Percentiles rank a stretch among this genome's conserved stretches.
These are phyloP conservation scores for Cladorrhinum sp. DNA, from an alignment of 2,329 filamentous ascomycete species.

Conservation along the genomic window DNA sequence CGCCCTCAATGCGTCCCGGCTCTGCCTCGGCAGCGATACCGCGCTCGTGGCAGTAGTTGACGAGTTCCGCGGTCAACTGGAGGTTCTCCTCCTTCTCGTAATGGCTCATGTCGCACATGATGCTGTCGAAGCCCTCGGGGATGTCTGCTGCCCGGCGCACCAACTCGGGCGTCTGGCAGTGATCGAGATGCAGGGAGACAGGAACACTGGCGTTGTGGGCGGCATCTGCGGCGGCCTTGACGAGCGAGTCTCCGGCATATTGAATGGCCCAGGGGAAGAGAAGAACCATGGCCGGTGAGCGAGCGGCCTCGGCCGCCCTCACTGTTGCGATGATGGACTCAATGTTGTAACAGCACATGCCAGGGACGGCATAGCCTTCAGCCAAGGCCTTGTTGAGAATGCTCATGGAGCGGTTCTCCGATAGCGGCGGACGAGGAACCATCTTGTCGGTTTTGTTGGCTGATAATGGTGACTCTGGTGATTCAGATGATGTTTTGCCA, in stretches of 20 bases:
- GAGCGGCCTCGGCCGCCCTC: slow-evolving; percentile 64
- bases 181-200: slow-evolving; percentile 63
- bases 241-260: slow-evolving; percentile 57
- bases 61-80: slow-evolving; percentile 56
- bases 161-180: slow-evolving; percentile 61
- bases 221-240: slow-evolving; percentile 54
- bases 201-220: slow-evolving; percentile 57
- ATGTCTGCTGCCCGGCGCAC: slow-evolving; percentile 59
- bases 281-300: slow-evolving; percentile 66
- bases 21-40: slow-evolving; percentile 68
- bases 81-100: slow-evolving; percentile 68
- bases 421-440: slow-evolving; percentile 36
- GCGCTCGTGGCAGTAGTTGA: slow-evolving; percentile 59
- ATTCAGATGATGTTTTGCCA: not conserved
- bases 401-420: slow-evolving; percentile 49
- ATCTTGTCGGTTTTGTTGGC: slow-evolving; percentile 29
- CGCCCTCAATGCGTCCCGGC: slow-evolving; percentile 53
- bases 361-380: slow-evolving; percentile 57
- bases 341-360: slow-evolving; percentile 64
- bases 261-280: slow-evolving; percentile 72
- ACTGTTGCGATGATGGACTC: slow-evolving; percentile 68
- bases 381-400: slow-evolving; percentile 55
- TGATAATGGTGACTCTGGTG: not conserved
- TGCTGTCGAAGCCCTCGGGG: slow-evolving; percentile 61
- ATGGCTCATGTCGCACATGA: slow-evolving; percentile 73